Base-by-base conservation (phyloP, 306 rosid species). In the Cucumis cinereus region DNA sequence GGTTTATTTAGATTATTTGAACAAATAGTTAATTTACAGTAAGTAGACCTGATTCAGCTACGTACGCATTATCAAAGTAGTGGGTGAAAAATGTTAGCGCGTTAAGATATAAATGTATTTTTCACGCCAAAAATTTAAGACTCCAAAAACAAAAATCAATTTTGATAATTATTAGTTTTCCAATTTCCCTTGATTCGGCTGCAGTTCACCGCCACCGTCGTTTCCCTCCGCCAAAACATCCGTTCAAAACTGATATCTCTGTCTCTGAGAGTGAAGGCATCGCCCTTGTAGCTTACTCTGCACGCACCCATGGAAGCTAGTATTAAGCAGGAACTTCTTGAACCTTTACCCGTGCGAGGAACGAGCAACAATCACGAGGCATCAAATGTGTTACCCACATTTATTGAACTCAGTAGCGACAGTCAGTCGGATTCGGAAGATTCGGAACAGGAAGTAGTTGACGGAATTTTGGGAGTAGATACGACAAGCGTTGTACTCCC, bases 341-440 rank as follows among this genome's bases (percentile, higher is more conserved):
- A 79, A 22, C 40, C 53, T 75, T 74, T 77, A 11, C 54, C 15
- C 28, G 57, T 7, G 41, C 43, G 23, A 8, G 11, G 28, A 45
- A 49, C 55, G 33, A 54, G 26, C 40, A 78, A 55, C 33, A 77
- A 15, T 59, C 81, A 28, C 30, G 74, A 14, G 74, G 72, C 52
- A 74, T 2, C 81, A 1, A 17, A 15, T 17, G n/a, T 4, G 22
- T 82, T 74, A 43, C 83, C 22, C 30, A 10, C 83, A 14, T 84
- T 90, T 0, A 92, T 92, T 28, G 87, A 87, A 13, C 88, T 92
- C 74, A 87, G 88, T 10, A 82, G 84, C 23, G 79, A 85, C 52
- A 74, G 85, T 28, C 86, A 87, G 12, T 79, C 85, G 53, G 90
- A 87, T 12, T 60, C 71, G 79, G 71, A 77, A 30, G 79, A 24